These are phyloP conservation scores for Bertia moriformis DNA, from an alignment of 2,329 filamentous ascomycete species.

Conservation along the genomic window DNA sequence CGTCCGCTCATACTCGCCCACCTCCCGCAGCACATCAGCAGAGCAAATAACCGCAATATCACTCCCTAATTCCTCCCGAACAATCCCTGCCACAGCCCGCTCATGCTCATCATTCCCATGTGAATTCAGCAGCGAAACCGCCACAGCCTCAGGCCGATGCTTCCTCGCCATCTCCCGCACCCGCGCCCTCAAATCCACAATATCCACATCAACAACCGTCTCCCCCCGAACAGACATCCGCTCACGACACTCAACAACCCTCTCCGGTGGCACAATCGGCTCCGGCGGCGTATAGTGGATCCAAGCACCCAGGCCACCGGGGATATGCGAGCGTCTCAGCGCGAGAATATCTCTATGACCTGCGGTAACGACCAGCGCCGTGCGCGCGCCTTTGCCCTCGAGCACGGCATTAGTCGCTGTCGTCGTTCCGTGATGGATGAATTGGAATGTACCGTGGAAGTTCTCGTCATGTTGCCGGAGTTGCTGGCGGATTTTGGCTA, in stretches of 20 bases:
- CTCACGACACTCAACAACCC: constrained; percentile 26
- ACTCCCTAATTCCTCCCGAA: constrained; percentile 24
- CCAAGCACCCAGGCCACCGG: constrained; percentile 31
- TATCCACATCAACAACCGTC: constrained; percentile 21
- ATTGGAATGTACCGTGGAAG: constrained; percentile 25
- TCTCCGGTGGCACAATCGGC: constrained; percentile 29
- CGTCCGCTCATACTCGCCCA: constrained; percentile 31
- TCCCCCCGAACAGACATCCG: constrained; percentile 25
- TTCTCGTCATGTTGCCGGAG: constrained; percentile 20
- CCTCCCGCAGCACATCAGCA: constrained; percentile 26
- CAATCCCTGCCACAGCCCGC: constrained; percentile 16
- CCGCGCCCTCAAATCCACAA: constrained; percentile 17
- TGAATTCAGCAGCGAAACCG: constrained; percentile 29
- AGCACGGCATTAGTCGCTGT: constrained; percentile 29
- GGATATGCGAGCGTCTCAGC: constrained; percentile 30
- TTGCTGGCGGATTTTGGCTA: constrained; percentile 21
- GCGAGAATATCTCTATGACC: constrained; percentile 32
- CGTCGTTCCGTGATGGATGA: constrained; percentile 32
- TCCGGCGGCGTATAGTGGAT: constrained; percentile 28
- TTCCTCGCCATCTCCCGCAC: constrained; percentile 21
- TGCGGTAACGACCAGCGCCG: constrained; percentile 27
- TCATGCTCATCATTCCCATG: constrained; percentile 27
- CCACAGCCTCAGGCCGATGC: constrained; percentile 25
- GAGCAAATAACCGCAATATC: constrained; percentile 27
- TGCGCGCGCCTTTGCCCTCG: constrained; percentile 30